Base-by-base conservation (phyloP, 2,329 filamentous ascomycete species). In the Mollisiaceae sp. region DNA sequence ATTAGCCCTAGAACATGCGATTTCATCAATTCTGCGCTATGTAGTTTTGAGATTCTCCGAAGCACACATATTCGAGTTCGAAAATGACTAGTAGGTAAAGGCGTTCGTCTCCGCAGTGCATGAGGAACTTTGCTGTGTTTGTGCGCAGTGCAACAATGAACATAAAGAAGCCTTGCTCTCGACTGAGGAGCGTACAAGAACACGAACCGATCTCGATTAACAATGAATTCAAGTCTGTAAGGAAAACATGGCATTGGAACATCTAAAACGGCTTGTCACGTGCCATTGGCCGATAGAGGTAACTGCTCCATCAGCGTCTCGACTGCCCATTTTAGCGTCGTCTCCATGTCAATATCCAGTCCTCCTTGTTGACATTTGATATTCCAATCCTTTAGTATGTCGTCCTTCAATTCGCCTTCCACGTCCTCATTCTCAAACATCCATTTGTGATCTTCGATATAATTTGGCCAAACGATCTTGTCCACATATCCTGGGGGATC, bases 401-500 rank as follows among this genome's bases (percentile, higher is more conserved):
- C 78, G 20, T 79, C 75, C 47, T 85, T 81, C 11, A 89, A 75
- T 56, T 78, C 73, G 0, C 85, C 85, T 71, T 77, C 85, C 0
- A 92, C 91, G 75, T 94, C 81, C 0, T 86, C 89, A 8, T 81
- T 79, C 69, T 89, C 78, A 75, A 97, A 95, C 77, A 99, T 81
- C 83, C 92, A 97, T 24, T 82, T 81, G 79, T 98, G 94, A 72
- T 93, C 87, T 61, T 85, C 82, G 3, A 91, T 91, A 78, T 97
- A 98, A 73, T 97, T 94, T 3, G 94, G 94, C 95, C 95, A 99
- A 4, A 99, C 95, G 62, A 99, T 86, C 76, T 91, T 86, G 76
- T 98, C 94, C 43, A 98, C 93, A 77, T 98, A 99, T 0, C 92
- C 94, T 0, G 93, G 93, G 0, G 95, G 95, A 77, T 99, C 95